phyloP scores from a whole-genome alignment of 345 rosid species.

The Acer negundo region DNA sequence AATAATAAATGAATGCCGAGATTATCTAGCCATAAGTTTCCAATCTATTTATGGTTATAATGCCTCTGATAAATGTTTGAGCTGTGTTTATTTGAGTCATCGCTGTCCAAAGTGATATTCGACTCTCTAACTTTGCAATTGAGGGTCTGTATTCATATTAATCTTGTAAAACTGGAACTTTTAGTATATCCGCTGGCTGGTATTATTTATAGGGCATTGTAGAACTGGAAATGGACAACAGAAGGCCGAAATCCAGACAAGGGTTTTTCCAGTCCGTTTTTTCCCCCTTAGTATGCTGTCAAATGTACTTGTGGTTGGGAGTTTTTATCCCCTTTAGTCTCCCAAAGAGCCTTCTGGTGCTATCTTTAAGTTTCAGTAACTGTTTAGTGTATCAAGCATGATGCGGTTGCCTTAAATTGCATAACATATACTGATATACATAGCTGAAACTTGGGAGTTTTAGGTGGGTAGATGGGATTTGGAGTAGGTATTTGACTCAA shows the following conservation, averaged over 20 bases:
- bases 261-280: neutral
- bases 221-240: neutral
- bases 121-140: neutral
- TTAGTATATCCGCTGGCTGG: neutral
- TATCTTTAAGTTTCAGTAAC: neutral
- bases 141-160: neutral
- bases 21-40: neutral
- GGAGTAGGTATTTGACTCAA: neutral
- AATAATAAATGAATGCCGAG: neutral
- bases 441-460: neutral
- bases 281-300: neutral
- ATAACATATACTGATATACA: neutral
- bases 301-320: slow-evolving; percentile 1
- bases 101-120: neutral
- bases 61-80: neutral
- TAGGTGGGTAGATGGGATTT: slow-evolving; percentile 1
- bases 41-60: neutral
- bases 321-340: neutral
- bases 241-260: neutral
- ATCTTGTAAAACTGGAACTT: slow-evolving; percentile 9
- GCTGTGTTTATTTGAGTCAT: neutral
- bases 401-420: neutral
- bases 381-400: neutral
- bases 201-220: neutral
- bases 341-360: neutral